phyloP scores from a whole-genome alignment of 2,329 filamentous ascomycete species.

The Claviceps capensis region DNA sequence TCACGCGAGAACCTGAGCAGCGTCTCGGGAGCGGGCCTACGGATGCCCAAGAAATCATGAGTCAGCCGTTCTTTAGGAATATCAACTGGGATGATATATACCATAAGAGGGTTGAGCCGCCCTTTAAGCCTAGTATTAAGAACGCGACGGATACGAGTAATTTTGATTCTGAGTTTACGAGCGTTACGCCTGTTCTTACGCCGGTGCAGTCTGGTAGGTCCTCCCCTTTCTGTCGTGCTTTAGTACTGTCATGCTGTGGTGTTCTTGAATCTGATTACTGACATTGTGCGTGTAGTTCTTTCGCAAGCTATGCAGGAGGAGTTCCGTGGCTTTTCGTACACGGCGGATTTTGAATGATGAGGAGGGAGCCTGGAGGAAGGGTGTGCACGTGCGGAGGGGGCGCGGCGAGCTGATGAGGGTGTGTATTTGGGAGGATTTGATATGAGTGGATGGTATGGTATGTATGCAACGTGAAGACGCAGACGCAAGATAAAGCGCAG shows the following conservation, averaged over 20 bases:
- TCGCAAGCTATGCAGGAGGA: slow-evolving; percentile 99
- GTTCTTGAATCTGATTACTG: no score
- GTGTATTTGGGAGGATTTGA: not conserved
- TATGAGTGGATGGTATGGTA: no score
- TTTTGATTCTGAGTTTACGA: slow-evolving; percentile 97
- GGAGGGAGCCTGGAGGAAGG: not conserved
- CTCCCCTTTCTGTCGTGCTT: not conserved
- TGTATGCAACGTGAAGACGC: no score
- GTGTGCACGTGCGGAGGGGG: no score
- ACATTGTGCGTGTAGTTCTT: slow-evolving; percentile 46
- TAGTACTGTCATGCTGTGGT: not conserved
- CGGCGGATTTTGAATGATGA: slow-evolving; percentile 66
- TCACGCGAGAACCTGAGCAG: slow-evolving; percentile 88
- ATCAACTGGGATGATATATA: slow-evolving; percentile 99
- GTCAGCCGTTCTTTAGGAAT: slow-evolving; percentile 92
- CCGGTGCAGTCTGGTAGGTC: slow-evolving; percentile 89
- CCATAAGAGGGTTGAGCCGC: slow-evolving; percentile 79
- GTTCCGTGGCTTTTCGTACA: slow-evolving; percentile 97
- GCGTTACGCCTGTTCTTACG: slow-evolving; percentile 91
- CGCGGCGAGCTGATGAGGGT: not conserved
- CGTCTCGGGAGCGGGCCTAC: slow-evolving; percentile 88
- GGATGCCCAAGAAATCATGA: slow-evolving; percentile 98
- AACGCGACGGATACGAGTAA: slow-evolving; percentile 97
- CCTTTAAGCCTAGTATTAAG: slow-evolving; percentile 81
- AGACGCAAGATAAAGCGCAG: no score